These are phyloP conservation scores for Paulinella micropora DNA, from an alignment of 78 protist species.

Conservation along the genomic window DNA sequence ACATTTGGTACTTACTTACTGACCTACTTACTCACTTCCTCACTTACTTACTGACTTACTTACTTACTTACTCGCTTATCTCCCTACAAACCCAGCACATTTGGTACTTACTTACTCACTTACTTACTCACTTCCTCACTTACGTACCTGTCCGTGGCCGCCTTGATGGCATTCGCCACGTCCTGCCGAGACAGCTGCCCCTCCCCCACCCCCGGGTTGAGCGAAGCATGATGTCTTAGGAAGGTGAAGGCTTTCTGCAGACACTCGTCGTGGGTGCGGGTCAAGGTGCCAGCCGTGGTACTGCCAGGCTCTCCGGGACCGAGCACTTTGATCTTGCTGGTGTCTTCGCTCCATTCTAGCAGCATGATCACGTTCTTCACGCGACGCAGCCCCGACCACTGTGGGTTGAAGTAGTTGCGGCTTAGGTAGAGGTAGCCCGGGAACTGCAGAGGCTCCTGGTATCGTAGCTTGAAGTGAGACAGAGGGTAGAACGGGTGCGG, in stretches of 20 bases:
- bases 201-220: no score
- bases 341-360: conserved; percentile 30
- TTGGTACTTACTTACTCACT: no score
- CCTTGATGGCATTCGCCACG: no score
- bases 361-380: conserved; percentile 35
- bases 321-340: background rate
- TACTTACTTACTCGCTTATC: no score
- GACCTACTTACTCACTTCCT: no score
- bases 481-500: conserved; percentile 8
- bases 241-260: background rate
- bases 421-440: conserved; percentile 1
- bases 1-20: no score
- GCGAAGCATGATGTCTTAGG: no score
- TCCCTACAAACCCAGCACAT: no score
- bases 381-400: conserved; percentile 38
- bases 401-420: conserved; percentile 27
- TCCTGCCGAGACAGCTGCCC: no score
- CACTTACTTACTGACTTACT: no score
- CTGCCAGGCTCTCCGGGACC: background rate
- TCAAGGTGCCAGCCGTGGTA: background rate
- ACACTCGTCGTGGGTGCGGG: background rate
- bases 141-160: no score
- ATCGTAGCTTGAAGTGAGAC: background rate
- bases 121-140: no score
- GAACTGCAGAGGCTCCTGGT: background rate